These are phyloP conservation scores for Skeletonema costatum DNA, from an alignment of 108 stramenopile genomes.

Conservation along the genomic window DNA sequence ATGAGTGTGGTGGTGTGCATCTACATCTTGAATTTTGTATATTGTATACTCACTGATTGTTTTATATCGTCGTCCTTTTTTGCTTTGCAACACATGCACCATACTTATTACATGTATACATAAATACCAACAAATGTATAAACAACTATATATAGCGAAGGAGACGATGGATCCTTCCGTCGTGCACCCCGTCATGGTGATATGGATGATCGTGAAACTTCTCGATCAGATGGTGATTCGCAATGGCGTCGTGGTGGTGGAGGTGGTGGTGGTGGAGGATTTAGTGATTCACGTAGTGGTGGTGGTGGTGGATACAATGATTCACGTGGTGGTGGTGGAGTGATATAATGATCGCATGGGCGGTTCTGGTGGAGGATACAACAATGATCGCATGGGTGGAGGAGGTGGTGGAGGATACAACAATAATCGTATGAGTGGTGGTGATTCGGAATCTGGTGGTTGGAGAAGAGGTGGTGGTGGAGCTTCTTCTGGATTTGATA, in stretches of 20 bases:
- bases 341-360: slow-evolving; percentile 27
- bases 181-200: slow-evolving; percentile 40
- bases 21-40: background rate
- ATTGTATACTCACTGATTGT: background rate
- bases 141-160: slow-evolving; percentile 32
- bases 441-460: slow-evolving; percentile 16
- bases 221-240: slow-evolving; percentile 51
- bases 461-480: slow-evolving; percentile 26
- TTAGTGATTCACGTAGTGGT: slow-evolving; percentile 27
- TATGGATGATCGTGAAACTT: slow-evolving; percentile 27
- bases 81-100: slow-evolving; percentile 1
- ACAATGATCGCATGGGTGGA: slow-evolving; percentile 1
- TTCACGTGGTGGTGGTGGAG: slow-evolving; percentile 47
- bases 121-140: background rate
- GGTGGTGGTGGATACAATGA: slow-evolving; percentile 44
- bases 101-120: background rate
- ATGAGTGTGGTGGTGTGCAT: background rate
- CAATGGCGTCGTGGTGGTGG: slow-evolving; percentile 60
- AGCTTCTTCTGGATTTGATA: slow-evolving; percentile 40
- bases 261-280: slow-evolving; percentile 21
- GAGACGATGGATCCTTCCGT: slow-evolving; percentile 73
- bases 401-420: slow-evolving; percentile 18
- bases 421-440: slow-evolving; percentile 7
- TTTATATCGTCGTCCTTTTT: background rate
- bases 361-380: slow-evolving; percentile 14